Conservation (phyloP, 495 filamentous ascomycete species). For the Neurospora sp. region DNA sequence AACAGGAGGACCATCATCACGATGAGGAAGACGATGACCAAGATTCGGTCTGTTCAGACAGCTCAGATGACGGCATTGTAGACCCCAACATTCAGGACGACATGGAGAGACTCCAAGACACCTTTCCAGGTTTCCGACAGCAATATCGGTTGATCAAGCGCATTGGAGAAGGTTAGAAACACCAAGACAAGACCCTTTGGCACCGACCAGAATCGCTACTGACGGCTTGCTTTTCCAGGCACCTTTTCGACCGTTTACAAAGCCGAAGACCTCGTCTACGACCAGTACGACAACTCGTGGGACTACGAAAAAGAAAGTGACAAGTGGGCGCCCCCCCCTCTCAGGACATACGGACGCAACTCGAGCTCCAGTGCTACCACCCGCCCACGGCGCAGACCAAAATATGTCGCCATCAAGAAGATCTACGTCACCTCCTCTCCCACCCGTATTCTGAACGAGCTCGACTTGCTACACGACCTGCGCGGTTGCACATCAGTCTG, state of each 20-base stretch:
- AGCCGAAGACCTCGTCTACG: slow-evolving; percentile 87
- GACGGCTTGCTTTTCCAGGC: slow-evolving; percentile 36
- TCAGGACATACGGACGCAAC: slow-evolving; percentile 28
- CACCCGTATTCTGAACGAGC: slow-evolving; percentile 86
- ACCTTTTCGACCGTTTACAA: slow-evolving; percentile 99
- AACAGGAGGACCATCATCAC: slow-evolving; percentile 15
- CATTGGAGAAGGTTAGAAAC: slow-evolving; percentile 74
- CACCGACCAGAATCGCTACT: background rate
- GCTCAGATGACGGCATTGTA: slow-evolving; percentile 58
- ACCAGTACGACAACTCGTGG: slow-evolving; percentile 79
- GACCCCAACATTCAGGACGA: slow-evolving; percentile 69
- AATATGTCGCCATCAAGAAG: slow-evolving; percentile 94
- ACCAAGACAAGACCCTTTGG: background rate
- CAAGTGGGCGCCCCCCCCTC: slow-evolving; percentile 52
- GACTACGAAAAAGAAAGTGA: slow-evolving; percentile 57
- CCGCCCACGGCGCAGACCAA: slow-evolving; percentile 38
- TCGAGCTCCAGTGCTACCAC: slow-evolving; percentile 14
- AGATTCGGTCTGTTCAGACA: slow-evolving; percentile 39
- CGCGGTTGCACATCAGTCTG: slow-evolving; percentile 74
- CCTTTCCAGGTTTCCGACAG: slow-evolving; percentile 72
- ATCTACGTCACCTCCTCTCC: slow-evolving; percentile 97
- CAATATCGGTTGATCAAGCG: slow-evolving; percentile 87
- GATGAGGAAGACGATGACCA: slow-evolving; percentile 34
- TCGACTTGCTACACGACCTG: slow-evolving; percentile 90
- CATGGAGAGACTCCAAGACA: slow-evolving; percentile 72